phyloP scores from a whole-genome alignment of 176 grass and related monocot species.

The Dactylis glomerata region DNA sequence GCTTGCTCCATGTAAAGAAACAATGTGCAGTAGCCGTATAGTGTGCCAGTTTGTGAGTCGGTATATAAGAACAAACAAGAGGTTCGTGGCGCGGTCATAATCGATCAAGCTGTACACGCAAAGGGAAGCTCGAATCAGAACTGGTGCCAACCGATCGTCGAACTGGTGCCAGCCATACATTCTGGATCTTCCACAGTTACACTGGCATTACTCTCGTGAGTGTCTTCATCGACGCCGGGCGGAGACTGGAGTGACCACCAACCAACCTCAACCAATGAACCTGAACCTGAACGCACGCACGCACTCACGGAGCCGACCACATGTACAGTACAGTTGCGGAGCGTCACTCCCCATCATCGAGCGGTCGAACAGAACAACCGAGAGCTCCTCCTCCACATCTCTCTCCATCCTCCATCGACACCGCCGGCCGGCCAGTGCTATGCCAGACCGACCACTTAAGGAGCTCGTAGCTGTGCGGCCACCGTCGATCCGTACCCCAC shows the following conservation, averaged over 20 bases:
- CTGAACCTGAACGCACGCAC: neutral
- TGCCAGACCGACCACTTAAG: too few species aligned
- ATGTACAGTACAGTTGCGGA: neutral
- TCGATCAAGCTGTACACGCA: neutral
- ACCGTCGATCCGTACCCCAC: neutral
- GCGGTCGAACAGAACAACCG: neutral
- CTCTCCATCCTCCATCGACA: conserved; percentile 1
- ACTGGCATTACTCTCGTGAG: conserved; percentile 1
- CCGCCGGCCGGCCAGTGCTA: neutral
- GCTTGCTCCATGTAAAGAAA: too few species aligned
- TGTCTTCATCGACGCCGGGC: neutral
- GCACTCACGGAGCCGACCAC: neutral
- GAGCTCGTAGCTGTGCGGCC: neutral
- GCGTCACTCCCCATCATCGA: neutral
- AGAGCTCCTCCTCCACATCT: neutral
- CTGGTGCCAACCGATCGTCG: neutral
- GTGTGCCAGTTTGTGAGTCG: neutral
- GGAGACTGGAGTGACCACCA: neutral
- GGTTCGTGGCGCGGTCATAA: neutral
- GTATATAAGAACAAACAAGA: neutral
- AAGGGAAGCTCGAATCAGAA: neutral
- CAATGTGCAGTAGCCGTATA: too few species aligned
- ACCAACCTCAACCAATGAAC: neutral
- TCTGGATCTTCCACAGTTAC: neutral
- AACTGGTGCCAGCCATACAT: neutral